Evolutionary conservation across 495 filamentous ascomycete species (phyloP).

Genomic region (Neurospora sublineolata): DNA sequence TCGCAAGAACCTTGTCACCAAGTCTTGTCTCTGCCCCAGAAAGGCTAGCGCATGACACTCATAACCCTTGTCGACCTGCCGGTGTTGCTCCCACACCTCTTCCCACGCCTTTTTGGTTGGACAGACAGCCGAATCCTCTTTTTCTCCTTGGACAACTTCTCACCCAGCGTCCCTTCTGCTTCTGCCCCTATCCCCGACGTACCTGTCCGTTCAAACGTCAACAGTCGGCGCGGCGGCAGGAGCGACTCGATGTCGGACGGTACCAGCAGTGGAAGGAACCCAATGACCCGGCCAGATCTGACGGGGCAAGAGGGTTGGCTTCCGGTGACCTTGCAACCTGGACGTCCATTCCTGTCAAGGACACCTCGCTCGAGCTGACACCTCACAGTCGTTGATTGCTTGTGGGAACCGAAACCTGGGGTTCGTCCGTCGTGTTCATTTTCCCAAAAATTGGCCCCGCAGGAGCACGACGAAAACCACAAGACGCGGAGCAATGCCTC

Average conservation of each 20-base stretch:
- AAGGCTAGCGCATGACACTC: constrained; percentile 9
- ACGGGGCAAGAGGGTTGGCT: neutral
- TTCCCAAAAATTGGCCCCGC: neutral
- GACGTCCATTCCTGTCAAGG: neutral
- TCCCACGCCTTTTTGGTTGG: neutral
- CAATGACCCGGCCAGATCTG: neutral
- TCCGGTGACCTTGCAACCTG: neutral
- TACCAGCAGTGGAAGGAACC: neutral
- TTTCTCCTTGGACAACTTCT: neutral
- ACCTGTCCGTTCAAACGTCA: neutral
- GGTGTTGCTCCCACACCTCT: constrained; percentile 14
- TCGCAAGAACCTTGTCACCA: constrained; percentile 2
- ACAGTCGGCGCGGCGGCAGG: neutral
- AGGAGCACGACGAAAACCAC: neutral
- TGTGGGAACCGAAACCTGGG: neutral
- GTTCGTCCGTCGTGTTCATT: neutral
- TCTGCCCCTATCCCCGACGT: neutral
- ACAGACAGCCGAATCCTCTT: neutral
- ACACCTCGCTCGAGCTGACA: neutral
- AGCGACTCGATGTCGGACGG: neutral
- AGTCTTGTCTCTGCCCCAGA: constrained; percentile 4
- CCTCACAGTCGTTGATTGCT: neutral
- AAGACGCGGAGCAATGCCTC: neutral
- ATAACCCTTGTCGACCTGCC: constrained; percentile 13
- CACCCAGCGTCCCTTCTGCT: constrained; percentile 1